Evolutionary conservation across 2,329 filamentous ascomycete genomes (phyloP), one percentile per base, ranked within the genome.

Genomic region (Monilinia aucupariae): DNA sequence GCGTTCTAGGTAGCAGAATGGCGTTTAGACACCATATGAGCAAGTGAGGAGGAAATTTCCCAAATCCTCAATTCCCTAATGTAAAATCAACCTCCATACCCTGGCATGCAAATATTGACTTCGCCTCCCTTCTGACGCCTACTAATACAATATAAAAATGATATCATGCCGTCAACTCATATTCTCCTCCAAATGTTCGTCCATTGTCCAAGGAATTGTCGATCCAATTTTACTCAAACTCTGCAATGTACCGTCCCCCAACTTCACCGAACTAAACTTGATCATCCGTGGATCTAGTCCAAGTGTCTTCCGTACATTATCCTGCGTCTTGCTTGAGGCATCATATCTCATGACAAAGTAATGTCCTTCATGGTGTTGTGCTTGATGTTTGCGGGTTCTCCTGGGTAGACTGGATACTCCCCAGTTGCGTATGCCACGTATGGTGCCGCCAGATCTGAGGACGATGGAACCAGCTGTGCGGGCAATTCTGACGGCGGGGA

Each of bases 261-360:
- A 81, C 81, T 92, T 96, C 64, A 97, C 92, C 65, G 93, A 86
- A 32, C 86, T 87, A 71, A 92, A 88, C 64, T 92, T 85, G 67
- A 99, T 89, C 85, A 97, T 90, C 63, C 94, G 82, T 48, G 94
- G 93, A 78, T 99, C 94, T 69, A 96, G 81, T 58, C 85, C 83
- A 68, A 99, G 81, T 22, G 90, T 93, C 65, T 82, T 82, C 66
- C 88, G 83, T 48, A 99, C 83, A 50, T 86, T 81, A 68, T 89
- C 79, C 77, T 97, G 93, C 9, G 90, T 87, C 58, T 80, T 76
- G 9, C 86, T 79, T 64, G 87, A 89, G 63, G 88, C 80, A 76
- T 99, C 94, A 81, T 96, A 99, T 71, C 94, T 90, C 89, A 99
- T 90, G 73, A 96, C 89, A 77, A 99, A 99, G 82, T 99, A 96